Base-by-base conservation (phyloP, 768 basidiomycete species). In the Ephemerocybe angulata region DNA sequence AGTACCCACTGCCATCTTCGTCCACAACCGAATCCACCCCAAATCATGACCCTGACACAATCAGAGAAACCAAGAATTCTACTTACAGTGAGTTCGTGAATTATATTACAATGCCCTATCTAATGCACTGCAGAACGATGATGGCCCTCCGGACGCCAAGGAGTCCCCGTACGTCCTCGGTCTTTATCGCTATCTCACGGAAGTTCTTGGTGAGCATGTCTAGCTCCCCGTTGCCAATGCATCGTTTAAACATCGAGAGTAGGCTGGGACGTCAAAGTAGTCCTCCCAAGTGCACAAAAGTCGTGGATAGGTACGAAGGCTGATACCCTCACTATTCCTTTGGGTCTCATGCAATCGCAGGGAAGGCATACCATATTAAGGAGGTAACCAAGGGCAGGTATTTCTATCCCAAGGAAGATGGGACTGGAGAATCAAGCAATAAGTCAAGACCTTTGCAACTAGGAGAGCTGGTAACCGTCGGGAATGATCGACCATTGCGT, bases 221-320 rank as follows among this genome's bases (percentile, higher is more conserved):
- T n/a, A n/a, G 43, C 28, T n/a, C 29, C n/a, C 0, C 41, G 10
- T n/a, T n/a, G n/a, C n/a, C n/a, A n/a, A n/a, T n/a, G n/a, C n/a
- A n/a, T n/a, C n/a, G n/a, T n/a, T n/a, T n/a, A n/a, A n/a, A n/a
- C n/a, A n/a, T n/a, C n/a, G n/a, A n/a, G n/a, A n/a, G n/a, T n/a
- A 87, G 89, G 86, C 13, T 90, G 87, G 86, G 75, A 88, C 61
- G 87, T 92, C 35, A 87, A 82, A 64, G 90, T 91, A 15, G 87
- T 91, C 52, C 72, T 91, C 24, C 89, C 89, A 13, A 88, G 83
- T 60, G 76, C 86, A 10, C 90, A 93, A 65, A 91, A 90, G 67
- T 90, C 88, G 33, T 93, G 91, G 90, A 91, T 93, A 30, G 91
- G 90, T 88, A 56, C 50, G 76, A 65, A 25, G 48, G 13, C 48